Conservation (phyloP, 169 alveolate genomes). For the Plasmodium adleri region DNA sequence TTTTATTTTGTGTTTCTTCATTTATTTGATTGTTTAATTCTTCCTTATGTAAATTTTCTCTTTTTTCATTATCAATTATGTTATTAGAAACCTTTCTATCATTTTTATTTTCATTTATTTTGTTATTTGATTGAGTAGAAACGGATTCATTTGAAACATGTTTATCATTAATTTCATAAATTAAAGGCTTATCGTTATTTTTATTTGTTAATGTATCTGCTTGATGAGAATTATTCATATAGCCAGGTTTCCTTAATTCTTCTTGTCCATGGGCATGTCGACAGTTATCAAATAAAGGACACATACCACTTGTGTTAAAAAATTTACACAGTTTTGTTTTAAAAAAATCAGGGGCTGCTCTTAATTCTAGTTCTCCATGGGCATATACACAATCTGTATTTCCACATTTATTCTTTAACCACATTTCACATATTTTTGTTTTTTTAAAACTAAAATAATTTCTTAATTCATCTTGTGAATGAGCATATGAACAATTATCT, state of each 20-base stretch:
- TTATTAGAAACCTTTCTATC: not conserved
- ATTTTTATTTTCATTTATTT: constrained; percentile 19
- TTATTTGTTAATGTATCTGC: constrained; percentile 19
- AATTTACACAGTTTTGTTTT: constrained; percentile 85
- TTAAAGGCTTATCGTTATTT: constrained; percentile 2
- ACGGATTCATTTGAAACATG: not conserved
- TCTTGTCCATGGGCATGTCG: constrained; percentile 87
- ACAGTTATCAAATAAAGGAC: constrained; percentile 81
- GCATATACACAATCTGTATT: constrained; percentile 83
- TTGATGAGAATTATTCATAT: constrained; percentile 16
- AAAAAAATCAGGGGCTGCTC: constrained; percentile 82
- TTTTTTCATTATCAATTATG: constrained; percentile 3
- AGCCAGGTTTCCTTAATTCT: constrained; percentile 81
- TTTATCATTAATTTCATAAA: constrained; percentile 13
- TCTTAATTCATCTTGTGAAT: constrained; percentile 33
- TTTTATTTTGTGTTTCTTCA: not conserved
- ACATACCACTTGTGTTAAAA: constrained; percentile 80
- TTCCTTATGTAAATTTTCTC: not conserved
- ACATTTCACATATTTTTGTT: constrained; percentile 82
- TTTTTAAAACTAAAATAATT: constrained; percentile 28
- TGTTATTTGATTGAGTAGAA: not conserved
- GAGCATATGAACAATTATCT: constrained; percentile 65
- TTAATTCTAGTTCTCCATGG: constrained; percentile 83
- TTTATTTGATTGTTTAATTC: not conserved
- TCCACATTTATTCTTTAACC: constrained; percentile 83